Evolutionary conservation across 1,139 yeast genomes (phyloP).

Genomic region (Hemisphaericaspora xylanilytica): DNA sequence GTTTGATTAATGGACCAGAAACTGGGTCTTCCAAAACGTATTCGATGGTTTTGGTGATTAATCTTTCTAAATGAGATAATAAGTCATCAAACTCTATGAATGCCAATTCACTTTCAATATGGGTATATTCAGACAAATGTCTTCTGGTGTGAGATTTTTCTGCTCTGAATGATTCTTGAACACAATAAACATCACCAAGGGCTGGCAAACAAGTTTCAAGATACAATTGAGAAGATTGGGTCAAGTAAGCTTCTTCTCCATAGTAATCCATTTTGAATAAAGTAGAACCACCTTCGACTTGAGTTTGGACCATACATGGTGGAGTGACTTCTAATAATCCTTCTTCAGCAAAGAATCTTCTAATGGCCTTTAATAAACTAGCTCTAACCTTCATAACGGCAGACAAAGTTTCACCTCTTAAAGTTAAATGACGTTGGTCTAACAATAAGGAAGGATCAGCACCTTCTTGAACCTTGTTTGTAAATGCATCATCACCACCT

Average conservation of each 20-base stretch:
- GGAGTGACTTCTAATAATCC: conserved; percentile 90
- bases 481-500: conserved; percentile 90
- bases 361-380: conserved; percentile 63
- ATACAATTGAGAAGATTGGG: conserved; percentile 96
- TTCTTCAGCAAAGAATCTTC: conserved; percentile 77
- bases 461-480: conserved; percentile 89
- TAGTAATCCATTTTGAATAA: conserved; percentile 90
- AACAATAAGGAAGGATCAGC: conserved; percentile 90
- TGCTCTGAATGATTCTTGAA: conserved; percentile 99
- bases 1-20: conserved; percentile 84
- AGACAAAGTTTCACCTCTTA: conserved; percentile 92
- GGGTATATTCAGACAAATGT: conserved; percentile 96
- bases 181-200: conserved; percentile 93
- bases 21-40: conserved; percentile 85
- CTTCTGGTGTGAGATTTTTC: conserved; percentile 99
- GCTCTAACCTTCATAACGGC: conserved; percentile 98
- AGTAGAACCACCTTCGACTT: conserved; percentile 99
- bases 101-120: conserved; percentile 90
- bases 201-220: conserved; percentile 96
- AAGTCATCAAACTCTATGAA: conserved; percentile 85
- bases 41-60: conserved; percentile 67
- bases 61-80: conserved; percentile 77
- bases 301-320: conserved; percentile 99
- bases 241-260: conserved; percentile 94
- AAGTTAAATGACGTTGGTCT: conserved; percentile 91